Conservation (phyloP, 352 stramenopile species). For the Phytopythium cucurbitacearum region DNA sequence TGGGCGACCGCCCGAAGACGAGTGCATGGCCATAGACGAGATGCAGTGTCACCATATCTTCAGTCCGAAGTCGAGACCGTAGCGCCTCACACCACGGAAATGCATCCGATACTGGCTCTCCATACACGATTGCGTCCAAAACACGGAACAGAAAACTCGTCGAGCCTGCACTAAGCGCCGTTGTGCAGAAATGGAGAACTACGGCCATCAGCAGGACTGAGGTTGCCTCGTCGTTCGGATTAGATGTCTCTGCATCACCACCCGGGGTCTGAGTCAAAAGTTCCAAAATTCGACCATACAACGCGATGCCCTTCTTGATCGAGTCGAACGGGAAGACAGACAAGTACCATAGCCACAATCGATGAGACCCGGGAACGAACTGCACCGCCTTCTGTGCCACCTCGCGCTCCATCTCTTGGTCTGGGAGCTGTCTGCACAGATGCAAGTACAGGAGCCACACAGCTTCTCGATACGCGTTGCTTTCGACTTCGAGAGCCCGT, state of each 20-base stretch:
- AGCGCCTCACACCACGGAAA: constrained; percentile 2
- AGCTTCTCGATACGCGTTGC: constrained; percentile 37
- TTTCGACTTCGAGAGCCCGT: constrained; percentile 37
- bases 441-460: constrained; percentile 41
- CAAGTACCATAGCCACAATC: constrained; percentile 36
- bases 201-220: constrained; percentile 31
- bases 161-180: constrained; percentile 23
- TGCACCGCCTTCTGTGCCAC: constrained; percentile 33
- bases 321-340: constrained; percentile 34
- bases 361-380: constrained; percentile 35
- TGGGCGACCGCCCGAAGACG: neutral
- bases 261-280: constrained; percentile 8
- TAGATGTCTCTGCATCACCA: neutral
- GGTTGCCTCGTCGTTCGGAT: neutral
- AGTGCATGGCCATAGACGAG: constrained; percentile 3
- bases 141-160: constrained; percentile 3
- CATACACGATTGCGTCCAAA: constrained; percentile 2
- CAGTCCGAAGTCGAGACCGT: neutral
- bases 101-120: neutral
- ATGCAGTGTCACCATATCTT: neutral
- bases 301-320: constrained; percentile 17
- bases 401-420: constrained; percentile 27
- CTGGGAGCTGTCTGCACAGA: constrained; percentile 20
- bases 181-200: constrained; percentile 28
- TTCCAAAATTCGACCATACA: constrained; percentile 32